Evolutionary conservation across 305 asterid species (phyloP).

Genomic region (Salvia sclarea): DNA sequence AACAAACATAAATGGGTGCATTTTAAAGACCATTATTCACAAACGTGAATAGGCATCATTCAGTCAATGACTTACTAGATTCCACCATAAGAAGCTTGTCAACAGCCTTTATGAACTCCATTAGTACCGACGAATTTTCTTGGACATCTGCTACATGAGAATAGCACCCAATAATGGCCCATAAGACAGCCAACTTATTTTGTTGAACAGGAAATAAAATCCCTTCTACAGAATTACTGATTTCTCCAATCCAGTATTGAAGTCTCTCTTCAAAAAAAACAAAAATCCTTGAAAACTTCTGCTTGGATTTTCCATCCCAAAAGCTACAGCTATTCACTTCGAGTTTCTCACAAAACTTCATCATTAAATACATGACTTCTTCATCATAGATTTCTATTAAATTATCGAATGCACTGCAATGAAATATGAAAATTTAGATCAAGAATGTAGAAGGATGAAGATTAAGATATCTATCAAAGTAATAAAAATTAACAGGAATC

Average conservation of each 20-base stretch:
- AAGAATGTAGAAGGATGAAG: background rate
- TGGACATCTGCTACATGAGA: slow-evolving; percentile 51
- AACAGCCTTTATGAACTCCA: slow-evolving; percentile 68
- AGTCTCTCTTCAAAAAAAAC: slow-evolving; percentile 49
- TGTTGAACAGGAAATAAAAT: slow-evolving; percentile 39
- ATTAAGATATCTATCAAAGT: slow-evolving; percentile 23
- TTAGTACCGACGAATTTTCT: slow-evolving; percentile 48
- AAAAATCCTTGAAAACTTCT: slow-evolving; percentile 44
- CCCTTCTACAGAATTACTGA: slow-evolving; percentile 44
- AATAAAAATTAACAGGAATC: slow-evolving; percentile 21
- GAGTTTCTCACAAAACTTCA: slow-evolving; percentile 63
- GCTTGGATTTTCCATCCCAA: slow-evolving; percentile 46
- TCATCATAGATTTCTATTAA: slow-evolving; percentile 59
- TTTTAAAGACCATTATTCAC: slow-evolving; percentile 12
- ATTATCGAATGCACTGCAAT: slow-evolving; percentile 76
- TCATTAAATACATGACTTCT: slow-evolving; percentile 63
- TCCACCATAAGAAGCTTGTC: slow-evolving; percentile 63
- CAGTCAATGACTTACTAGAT: slow-evolving; percentile 52
- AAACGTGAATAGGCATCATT: slow-evolving; percentile 23
- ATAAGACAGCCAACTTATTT: slow-evolving; percentile 61
- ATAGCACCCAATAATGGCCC: slow-evolving; percentile 83
- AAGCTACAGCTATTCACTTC: slow-evolving; percentile 48
- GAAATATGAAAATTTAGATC: slow-evolving; percentile 33
- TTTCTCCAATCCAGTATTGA: slow-evolving; percentile 48
- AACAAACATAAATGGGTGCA: slow-evolving; percentile 17